Evolutionary conservation across 768 basidiomycete genomes (phyloP).

Genomic region (Lactarius pseudohatsudake): DNA sequence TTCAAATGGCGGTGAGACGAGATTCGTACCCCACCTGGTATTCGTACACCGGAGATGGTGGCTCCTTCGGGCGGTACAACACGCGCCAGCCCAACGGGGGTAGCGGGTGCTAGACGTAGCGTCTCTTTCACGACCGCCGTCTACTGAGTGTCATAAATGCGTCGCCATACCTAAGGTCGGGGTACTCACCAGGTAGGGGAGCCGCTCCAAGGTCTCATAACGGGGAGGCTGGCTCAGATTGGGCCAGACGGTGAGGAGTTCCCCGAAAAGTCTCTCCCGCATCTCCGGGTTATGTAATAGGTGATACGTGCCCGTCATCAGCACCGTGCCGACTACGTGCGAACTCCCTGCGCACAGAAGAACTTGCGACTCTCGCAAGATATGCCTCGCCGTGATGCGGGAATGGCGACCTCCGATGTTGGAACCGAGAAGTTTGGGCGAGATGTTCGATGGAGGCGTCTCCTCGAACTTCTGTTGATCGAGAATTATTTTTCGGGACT

Average conservation of each 20-base stretch:
- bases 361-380: slow-evolving; percentile 9
- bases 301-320: slow-evolving; percentile 8
- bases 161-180: no score
- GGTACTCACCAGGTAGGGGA: slow-evolving; percentile 8
- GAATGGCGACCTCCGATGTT: not conserved
- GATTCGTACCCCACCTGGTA: slow-evolving; percentile 11
- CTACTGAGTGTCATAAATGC: not conserved
- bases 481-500: not conserved
- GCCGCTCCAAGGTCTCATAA: slow-evolving; percentile 7
- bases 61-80: slow-evolving; percentile 10
- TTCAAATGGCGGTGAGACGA: not conserved
- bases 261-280: not conserved
- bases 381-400: not conserved
- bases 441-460: not conserved
- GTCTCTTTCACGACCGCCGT: slow-evolving; percentile 17
- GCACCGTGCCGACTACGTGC: slow-evolving; percentile 6
- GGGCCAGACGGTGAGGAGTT: slow-evolving; percentile 9
- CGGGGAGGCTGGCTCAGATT: not conserved
- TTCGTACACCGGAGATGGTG: not conserved
- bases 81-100: slow-evolving; percentile 7
- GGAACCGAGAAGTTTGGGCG: not conserved
- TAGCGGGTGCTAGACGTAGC: slow-evolving; percentile 3
- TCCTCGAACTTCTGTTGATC: not conserved
- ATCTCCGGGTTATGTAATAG: slow-evolving; percentile 8
- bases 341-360: slow-evolving; percentile 4